These are phyloP conservation scores for Cladophialophora yegresii DNA, from an alignment of 2,329 filamentous ascomycete genomes.

Conservation along the genomic window DNA sequence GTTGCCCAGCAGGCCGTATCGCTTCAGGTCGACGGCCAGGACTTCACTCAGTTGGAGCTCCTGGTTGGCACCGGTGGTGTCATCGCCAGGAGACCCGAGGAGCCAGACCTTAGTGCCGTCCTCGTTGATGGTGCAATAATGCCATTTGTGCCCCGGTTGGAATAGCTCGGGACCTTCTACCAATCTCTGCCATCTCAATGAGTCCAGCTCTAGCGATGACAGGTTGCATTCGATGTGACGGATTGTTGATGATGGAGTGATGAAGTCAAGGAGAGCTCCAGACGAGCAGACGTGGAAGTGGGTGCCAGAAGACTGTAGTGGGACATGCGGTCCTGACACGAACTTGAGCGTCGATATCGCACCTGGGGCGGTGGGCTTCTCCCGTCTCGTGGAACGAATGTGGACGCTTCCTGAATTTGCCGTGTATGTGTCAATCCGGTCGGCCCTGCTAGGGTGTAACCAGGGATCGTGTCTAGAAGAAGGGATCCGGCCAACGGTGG, in stretches of 20 bases:
- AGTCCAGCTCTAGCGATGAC: slow-evolving; percentile 82
- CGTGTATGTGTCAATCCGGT: slow-evolving; percentile 60
- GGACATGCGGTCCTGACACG: slow-evolving; percentile 79
- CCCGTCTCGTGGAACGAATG: slow-evolving; percentile 55
- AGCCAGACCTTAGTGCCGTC: slow-evolving; percentile 96
- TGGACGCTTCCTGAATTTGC: slow-evolving; percentile 69
- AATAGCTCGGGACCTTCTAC: slow-evolving; percentile 95
- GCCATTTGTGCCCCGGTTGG: slow-evolving; percentile 89
- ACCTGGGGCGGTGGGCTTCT: slow-evolving; percentile 68
- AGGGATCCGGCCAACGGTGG: slow-evolving; percentile 27
- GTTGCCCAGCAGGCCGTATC: slow-evolving; percentile 87
- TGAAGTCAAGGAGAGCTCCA: slow-evolving; percentile 87
- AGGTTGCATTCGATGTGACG: slow-evolving; percentile 85
- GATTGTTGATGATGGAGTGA: slow-evolving; percentile 86
- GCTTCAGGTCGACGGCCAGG: slow-evolving; percentile 86
- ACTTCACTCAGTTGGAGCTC: slow-evolving; percentile 95
- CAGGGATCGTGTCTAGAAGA: slow-evolving; percentile 43
- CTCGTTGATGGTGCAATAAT: slow-evolving; percentile 95
- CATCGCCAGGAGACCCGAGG: slow-evolving; percentile 83
- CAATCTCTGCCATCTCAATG: slow-evolving; percentile 89
- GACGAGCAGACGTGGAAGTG: slow-evolving; percentile 97
- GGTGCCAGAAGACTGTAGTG: slow-evolving; percentile 83
- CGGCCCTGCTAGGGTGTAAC: slow-evolving; percentile 43
- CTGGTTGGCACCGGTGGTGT: slow-evolving; percentile 68
- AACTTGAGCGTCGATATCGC: slow-evolving; percentile 90